Evolutionary conservation across 176 grass and related monocot species (phyloP).

Genomic region (Oryza officinalis): DNA sequence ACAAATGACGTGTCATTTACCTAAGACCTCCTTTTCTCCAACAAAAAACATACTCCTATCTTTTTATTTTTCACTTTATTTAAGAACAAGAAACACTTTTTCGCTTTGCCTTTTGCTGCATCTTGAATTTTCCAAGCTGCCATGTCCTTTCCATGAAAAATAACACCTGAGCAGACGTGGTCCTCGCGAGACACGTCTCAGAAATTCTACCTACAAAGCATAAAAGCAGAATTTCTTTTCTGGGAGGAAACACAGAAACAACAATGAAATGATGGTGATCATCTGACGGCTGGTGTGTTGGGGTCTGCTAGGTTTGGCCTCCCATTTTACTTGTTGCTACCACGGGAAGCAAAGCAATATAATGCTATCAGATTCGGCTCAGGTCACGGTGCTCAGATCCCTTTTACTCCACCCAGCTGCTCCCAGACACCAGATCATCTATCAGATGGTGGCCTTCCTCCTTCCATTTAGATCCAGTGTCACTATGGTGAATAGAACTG

Average conservation of each 20-base stretch:
- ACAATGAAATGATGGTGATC: not conserved
- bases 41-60: not conserved
- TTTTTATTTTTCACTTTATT: not conserved
- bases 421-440: not conserved
- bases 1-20: not conserved
- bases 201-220: conserved; percentile 12
- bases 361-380: not conserved
- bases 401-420: conserved; percentile 26
- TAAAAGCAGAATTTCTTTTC: not conserved
- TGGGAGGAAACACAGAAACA: not conserved
- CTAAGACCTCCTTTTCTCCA: not conserved
- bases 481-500: not conserved
- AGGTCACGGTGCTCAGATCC: not conserved
- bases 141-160: not conserved
- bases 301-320: not conserved
- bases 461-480: conserved; percentile 33
- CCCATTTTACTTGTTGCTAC: conserved; percentile 18
- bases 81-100: not conserved
- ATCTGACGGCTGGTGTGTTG: not conserved
- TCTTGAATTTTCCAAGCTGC: not conserved
- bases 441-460: conserved; percentile 34
- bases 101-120: not conserved
- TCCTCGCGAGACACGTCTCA: not conserved
- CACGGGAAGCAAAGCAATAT: conserved; percentile 35
- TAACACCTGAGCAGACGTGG: not conserved